Conservation (phyloP, 2,329 filamentous ascomycete genomes). For the Diaporthe humulicola region DNA sequence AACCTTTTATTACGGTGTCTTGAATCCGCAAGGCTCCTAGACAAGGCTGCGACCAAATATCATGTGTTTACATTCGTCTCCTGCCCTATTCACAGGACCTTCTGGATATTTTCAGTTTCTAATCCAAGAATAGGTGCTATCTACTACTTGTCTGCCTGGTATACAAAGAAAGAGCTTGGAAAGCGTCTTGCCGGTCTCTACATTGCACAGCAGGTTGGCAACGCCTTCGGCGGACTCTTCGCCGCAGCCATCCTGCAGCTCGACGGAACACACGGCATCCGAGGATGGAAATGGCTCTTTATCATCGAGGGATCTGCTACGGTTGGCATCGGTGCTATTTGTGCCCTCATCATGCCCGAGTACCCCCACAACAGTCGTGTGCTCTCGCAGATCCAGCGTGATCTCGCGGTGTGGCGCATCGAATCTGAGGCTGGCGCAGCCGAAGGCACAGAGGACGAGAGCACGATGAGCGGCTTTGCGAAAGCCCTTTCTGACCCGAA, state of each 20-base stretch:
- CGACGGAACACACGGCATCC: constrained; percentile 59
- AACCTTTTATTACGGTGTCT: not conserved
- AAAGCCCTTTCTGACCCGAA: constrained; percentile 52
- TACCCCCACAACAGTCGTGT: constrained; percentile 56
- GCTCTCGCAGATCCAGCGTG: constrained; percentile 46
- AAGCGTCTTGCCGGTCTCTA: constrained; percentile 53
- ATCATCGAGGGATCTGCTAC: constrained; percentile 60
- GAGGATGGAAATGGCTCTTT: constrained; percentile 68
- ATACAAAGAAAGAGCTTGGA: constrained; percentile 54
- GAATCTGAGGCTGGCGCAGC: constrained; percentile 54
- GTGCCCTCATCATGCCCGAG: constrained; percentile 53
- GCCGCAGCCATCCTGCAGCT: constrained; percentile 63
- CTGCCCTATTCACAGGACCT: too few relatives aligned
- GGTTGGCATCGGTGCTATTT: constrained; percentile 52
- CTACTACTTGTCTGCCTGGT: constrained; percentile 57
- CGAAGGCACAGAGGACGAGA: constrained; percentile 52
- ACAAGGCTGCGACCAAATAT: not conserved
- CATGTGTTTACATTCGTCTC: not conserved
- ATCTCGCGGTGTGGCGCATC: constrained; percentile 51
- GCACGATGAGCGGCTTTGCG: constrained; percentile 45
- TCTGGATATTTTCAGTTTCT: not conserved
- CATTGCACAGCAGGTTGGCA: constrained; percentile 51
- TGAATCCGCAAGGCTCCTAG: not conserved
- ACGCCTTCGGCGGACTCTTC: constrained; percentile 65
- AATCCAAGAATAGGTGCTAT: constrained; percentile 44